Evolutionary conservation across 192 early-diverging fungal species (phyloP).

Genomic region (Gaertneriomyces sp.): DNA sequence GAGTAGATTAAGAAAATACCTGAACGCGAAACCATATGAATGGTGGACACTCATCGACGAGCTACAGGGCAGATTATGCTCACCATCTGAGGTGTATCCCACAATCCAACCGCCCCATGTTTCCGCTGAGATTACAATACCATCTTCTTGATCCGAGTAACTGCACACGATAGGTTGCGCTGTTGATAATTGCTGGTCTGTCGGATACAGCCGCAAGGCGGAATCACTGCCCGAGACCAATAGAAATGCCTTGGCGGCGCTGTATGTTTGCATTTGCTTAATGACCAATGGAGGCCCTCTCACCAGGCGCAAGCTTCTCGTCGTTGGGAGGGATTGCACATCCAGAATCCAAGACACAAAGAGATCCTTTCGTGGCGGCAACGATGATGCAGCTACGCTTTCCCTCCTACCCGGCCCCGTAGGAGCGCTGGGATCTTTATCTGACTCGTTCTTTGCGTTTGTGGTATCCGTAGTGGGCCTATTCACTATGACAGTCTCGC

Average conservation of each 20-base stretch:
- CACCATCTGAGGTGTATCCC: constrained; percentile 26
- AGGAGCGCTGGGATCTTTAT: background rate
- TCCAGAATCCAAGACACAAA: constrained; percentile 31
- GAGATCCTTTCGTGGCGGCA: constrained; percentile 24
- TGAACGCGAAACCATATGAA: background rate
- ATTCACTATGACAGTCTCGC: constrained; percentile 17
- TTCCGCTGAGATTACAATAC: background rate
- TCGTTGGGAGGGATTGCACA: constrained; percentile 6
- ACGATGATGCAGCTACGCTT: background rate
- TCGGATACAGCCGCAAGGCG: constrained; percentile 23
- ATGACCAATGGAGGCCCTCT: background rate
- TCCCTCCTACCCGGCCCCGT: background rate
- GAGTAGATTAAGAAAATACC: constrained; percentile 26
- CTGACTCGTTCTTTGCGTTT: background rate
- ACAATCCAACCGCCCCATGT: constrained; percentile 3
- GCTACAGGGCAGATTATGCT: background rate
- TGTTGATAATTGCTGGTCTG: constrained; percentile 20
- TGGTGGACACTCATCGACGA: background rate
- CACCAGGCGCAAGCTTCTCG: background rate
- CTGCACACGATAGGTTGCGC: constrained; percentile 23
- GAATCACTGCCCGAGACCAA: constrained; percentile 28
- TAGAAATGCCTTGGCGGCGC: constrained; percentile 16
- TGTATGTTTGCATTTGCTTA: background rate
- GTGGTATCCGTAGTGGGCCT: constrained; percentile 3
- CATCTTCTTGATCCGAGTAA: constrained; percentile 24